These are phyloP conservation scores for Sugiyamaella valdiviana DNA, from an alignment of 805 yeast species.

Conservation along the genomic window DNA sequence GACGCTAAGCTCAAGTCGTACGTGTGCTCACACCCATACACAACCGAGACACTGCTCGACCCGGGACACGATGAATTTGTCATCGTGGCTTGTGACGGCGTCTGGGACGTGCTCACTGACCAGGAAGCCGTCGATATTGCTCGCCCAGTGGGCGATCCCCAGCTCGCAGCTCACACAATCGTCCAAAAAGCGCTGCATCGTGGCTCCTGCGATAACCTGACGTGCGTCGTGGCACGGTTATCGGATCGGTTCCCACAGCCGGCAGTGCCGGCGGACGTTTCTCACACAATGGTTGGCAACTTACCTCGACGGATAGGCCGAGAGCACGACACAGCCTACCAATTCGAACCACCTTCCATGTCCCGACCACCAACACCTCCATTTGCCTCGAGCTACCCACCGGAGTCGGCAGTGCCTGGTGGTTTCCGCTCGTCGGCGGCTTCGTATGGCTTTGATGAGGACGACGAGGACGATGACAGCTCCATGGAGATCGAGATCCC, in stretches of 20 bases:
- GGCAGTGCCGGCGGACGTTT: background rate
- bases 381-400: background rate
- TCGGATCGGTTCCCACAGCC: slow-evolving; percentile 1
- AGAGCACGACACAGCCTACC: background rate
- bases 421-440: background rate
- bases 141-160: slow-evolving; percentile 45
- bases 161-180: slow-evolving; percentile 57
- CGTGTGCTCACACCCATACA: slow-evolving; percentile 85
- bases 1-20: slow-evolving; percentile 81
- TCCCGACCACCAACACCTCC: background rate
- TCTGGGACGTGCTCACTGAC: slow-evolving; percentile 92
- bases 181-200: slow-evolving; percentile 68
- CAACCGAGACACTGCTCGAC: slow-evolving; percentile 60
- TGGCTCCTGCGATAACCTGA: slow-evolving; percentile 82
- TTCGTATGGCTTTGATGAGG: background rate
- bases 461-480: background rate
- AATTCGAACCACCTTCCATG: background rate
- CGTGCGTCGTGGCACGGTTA: slow-evolving; percentile 79
- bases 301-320: background rate
- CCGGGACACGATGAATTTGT: slow-evolving; percentile 60
- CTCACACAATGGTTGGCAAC: background rate
- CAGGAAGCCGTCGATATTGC: slow-evolving; percentile 75
- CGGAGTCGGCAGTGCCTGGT: background rate
- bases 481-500: background rate
- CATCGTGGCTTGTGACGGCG: slow-evolving; percentile 91